Evolutionary conservation across 2,329 filamentous ascomycete genomes (phyloP).

Genomic region (Meredithiella fracta): DNA sequence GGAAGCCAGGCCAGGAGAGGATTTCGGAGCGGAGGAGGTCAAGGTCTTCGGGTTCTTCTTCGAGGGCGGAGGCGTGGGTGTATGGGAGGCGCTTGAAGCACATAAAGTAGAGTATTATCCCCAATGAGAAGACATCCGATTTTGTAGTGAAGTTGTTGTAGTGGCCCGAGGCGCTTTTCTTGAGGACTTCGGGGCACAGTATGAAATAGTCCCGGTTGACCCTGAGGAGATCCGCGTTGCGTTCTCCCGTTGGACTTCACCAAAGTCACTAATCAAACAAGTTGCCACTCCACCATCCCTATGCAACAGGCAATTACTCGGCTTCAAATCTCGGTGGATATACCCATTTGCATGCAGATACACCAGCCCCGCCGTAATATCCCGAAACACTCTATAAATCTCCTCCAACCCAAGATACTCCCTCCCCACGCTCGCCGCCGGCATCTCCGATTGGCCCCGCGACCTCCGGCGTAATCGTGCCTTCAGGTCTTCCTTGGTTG

Average conservation of each 20-base stretch:
- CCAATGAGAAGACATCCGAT: constrained; percentile 93
- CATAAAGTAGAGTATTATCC: constrained; percentile 97
- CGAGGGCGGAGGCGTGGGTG: constrained; percentile 60
- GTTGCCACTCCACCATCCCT: constrained; percentile 51
- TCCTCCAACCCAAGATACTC: constrained; percentile 57
- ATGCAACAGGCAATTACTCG: constrained; percentile 85
- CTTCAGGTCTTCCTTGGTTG: constrained; percentile 73
- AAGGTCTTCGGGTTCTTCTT: constrained; percentile 85
- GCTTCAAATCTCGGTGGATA: constrained; percentile 90
- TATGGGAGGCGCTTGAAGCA: constrained; percentile 88
- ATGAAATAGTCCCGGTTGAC: constrained; percentile 89
- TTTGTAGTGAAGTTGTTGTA: constrained; percentile 94
- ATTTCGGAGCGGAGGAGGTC: constrained; percentile 77
- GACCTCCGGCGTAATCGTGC: constrained; percentile 71
- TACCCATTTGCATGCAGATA: constrained; percentile 85
- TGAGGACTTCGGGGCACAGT: constrained; percentile 87
- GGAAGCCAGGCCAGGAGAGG: constrained; percentile 70
- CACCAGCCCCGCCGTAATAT: constrained; percentile 80
- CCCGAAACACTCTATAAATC: constrained; percentile 91
- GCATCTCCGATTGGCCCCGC: constrained; percentile 54
- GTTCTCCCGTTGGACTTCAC: constrained; percentile 81
- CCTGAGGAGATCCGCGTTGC: constrained; percentile 74
- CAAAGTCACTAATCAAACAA: constrained; percentile 93
- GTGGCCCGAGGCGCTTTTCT: constrained; percentile 47
- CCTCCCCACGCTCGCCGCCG: constrained; percentile 28